Evolutionary conservation across 2,329 filamentous ascomycete genomes (phyloP), one percentile per base, ranked within the genome.

Genomic region (Periconia digitata): DNA sequence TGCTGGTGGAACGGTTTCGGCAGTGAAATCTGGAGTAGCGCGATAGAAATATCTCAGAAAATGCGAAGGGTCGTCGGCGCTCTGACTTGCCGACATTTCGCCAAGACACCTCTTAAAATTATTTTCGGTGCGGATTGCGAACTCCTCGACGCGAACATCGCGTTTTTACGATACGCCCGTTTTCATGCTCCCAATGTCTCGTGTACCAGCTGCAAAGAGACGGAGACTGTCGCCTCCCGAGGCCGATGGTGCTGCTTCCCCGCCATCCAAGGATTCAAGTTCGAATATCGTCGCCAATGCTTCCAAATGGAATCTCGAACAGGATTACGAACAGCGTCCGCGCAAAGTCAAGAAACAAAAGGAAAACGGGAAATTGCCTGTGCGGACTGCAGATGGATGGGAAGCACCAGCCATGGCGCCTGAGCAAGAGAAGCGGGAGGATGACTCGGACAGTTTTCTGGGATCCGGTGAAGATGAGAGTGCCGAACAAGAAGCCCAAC

Each of bases 271-370:
- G 32, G 50, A 58, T 35, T 53, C 60, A 43, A 71, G 71, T 40
- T 67, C 70, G 32, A 80, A 82, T 45, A 91, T 92, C 70, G 82
- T 89, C 74, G 83, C 83, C 62, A 86, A 83, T 63, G 90, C 88
- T 6, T 80, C 89, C 50, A 86, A 85, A 72, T 97, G 92, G 91
- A 85, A 96, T 64, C 80, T 96, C 41, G 94, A 96, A 75, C 88
- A 95, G 67, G 87, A 90, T 70, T 97, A 96, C 77, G 91, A 95
- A 72, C 82, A 82, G 52, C 84, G 85, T 58, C 85, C 88, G 40
- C 82, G 89, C 60, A 94, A 94, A 70, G 74, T 80, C 29, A 86
- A 84, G 65, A 89, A 90, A 69, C 80, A 82, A 47, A 82, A 85
- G 60, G 88, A 92, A 66, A 86, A 77, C 36, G 90, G 83, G 32